phyloP scores from a whole-genome alignment of 768 basidiomycete species.

The Terana coerulea region DNA sequence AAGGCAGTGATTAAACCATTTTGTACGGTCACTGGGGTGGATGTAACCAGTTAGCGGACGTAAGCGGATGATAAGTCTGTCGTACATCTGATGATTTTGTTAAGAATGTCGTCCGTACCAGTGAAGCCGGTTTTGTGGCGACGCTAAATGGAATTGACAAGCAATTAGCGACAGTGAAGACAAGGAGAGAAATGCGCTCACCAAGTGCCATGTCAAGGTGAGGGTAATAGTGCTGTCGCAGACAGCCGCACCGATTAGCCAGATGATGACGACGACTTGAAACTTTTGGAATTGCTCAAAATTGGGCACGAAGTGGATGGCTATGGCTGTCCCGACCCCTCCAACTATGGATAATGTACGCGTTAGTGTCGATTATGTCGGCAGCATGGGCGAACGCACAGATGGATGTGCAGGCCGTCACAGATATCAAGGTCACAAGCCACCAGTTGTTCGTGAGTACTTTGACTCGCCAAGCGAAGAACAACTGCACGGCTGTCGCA shows the following conservation, averaged over 20 bases:
- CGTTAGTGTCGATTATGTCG: neutral
- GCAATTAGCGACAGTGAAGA: neutral
- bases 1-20: conserved; percentile 35
- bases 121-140: conserved; percentile 13
- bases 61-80: neutral
- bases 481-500: conserved; percentile 13
- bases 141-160: conserved; percentile 5
- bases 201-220: conserved; percentile 11
- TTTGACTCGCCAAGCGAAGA: conserved; percentile 18
- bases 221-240: conserved; percentile 12
- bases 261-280: conserved; percentile 9
- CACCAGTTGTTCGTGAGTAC: conserved; percentile 13
- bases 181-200: neutral
- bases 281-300: conserved; percentile 15
- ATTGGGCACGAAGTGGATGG: conserved; percentile 10
- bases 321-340: conserved; percentile 15
- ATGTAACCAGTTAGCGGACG: neutral
- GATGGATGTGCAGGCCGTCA: conserved; percentile 8
- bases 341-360: conserved; percentile 6
- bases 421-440: conserved; percentile 8
- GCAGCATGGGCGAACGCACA: neutral
- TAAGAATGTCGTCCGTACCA: conserved; percentile 14
- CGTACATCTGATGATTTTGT: conserved; percentile 19
- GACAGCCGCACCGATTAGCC: conserved; percentile 9
- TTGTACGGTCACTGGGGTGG: conserved; percentile 31